Conservation (phyloP, 306 rosid genomes). For the Sophora flavescens region DNA sequence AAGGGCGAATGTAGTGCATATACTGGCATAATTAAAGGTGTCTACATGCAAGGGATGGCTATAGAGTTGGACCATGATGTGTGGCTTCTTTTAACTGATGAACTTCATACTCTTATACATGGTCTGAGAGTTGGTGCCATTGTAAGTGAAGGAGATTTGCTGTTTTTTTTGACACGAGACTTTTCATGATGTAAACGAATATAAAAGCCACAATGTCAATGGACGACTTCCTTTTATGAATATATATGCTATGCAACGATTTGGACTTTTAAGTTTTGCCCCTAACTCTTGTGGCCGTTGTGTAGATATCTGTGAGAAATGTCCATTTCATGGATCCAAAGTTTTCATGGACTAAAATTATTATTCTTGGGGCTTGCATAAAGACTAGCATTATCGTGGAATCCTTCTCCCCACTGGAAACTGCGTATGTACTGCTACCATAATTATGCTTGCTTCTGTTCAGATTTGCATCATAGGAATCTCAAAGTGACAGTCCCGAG, state of each 20-base stretch:
- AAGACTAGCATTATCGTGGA: slow-evolving; percentile 78
- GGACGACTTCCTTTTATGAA: not conserved
- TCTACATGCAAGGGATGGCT: slow-evolving; percentile 89
- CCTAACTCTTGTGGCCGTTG: not conserved
- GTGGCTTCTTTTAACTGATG: slow-evolving; percentile 88
- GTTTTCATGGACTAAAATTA: slow-evolving; percentile 79
- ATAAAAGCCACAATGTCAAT: not conserved
- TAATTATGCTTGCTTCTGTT: slow-evolving; percentile 15
- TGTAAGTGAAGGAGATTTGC: slow-evolving; percentile 59
- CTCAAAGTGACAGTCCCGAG: not conserved
- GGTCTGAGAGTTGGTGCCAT: slow-evolving; percentile 84
- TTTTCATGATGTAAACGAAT: slow-evolving; percentile 17
- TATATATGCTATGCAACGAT: not conserved
- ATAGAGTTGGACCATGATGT: slow-evolving; percentile 86
- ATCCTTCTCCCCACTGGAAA: slow-evolving; percentile 80
- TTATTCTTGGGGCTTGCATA: slow-evolving; percentile 87
- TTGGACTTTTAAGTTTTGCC: not conserved
- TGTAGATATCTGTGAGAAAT: slow-evolving; percentile 79
- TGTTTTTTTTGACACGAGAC: not conserved
- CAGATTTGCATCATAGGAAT: slow-evolving; percentile 30
- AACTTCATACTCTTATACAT: slow-evolving; percentile 65
- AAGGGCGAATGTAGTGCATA: slow-evolving; percentile 76
- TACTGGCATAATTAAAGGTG: slow-evolving; percentile 70
- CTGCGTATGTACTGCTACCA: slow-evolving; percentile 61
- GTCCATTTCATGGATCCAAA: slow-evolving; percentile 81